Evolutionary conservation across 2,329 filamentous ascomycete species (phyloP).

Genomic region (Sordariomycetes sp.): DNA sequence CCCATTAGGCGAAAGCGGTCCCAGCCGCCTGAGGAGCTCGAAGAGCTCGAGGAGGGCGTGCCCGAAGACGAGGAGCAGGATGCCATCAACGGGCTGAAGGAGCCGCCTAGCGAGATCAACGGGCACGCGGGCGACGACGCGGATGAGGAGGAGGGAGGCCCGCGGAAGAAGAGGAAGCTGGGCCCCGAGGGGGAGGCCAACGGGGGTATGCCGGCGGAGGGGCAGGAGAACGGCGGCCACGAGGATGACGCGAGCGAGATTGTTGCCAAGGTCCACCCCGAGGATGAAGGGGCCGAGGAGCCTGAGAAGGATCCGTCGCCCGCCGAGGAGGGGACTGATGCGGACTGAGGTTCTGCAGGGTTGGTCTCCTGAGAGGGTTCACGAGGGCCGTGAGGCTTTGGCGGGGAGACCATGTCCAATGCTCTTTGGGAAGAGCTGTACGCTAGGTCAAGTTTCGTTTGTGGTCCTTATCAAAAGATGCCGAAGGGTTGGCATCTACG

Average conservation of each 20-base stretch:
- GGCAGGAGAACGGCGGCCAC: conserved; percentile 15
- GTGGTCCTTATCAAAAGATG: not conserved
- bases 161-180: conserved; percentile 13
- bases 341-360: not conserved
- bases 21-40: conserved; percentile 1
- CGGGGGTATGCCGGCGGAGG: conserved; percentile 32
- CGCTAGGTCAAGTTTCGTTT: not conserved
- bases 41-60: conserved; percentile 5
- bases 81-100: conserved; percentile 10
- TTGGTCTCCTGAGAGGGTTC: not conserved
- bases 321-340: not conserved
- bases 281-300: not conserved
- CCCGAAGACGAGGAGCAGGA: conserved; percentile 14
- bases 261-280: not conserved
- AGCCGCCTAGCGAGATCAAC: conserved; percentile 14
- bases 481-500: not conserved
- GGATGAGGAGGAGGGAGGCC: conserved; percentile 10
- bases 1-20: conserved; percentile 26
- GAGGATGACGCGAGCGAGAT: conserved; percentile 1
- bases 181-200: conserved; percentile 13
- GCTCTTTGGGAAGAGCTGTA: not conserved
- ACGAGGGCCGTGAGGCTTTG: not conserved
- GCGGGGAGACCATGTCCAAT: not conserved
- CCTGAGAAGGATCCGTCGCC: not conserved
- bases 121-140: conserved; percentile 8